A percentile compares a stretch with the other conserved stretches of the same genome.
Conservation (phyloP, 2,329 filamentous ascomycete genomes). For the Harringtonia lauricola region DNA sequence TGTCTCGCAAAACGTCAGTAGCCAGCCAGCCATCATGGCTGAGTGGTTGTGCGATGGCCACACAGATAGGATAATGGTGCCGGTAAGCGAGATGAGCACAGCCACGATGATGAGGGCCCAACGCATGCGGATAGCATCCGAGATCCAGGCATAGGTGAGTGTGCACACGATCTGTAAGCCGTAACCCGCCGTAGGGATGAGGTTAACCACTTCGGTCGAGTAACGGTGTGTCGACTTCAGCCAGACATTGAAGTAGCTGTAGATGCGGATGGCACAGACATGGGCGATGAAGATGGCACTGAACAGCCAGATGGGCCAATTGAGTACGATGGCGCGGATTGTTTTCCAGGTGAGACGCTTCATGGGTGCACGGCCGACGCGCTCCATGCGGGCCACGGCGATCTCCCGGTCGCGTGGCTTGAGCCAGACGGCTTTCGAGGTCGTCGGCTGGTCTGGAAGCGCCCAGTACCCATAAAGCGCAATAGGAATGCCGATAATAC, state of each 20-base stretch:
- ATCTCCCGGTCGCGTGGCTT: constrained; percentile 24
- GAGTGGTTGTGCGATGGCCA: constrained; percentile 1
- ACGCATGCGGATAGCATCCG: constrained; percentile 45
- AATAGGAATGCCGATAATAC: constrained; percentile 43
- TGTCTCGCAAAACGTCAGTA: constrained; percentile 7
- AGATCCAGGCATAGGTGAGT: constrained; percentile 54
- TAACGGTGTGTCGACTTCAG: constrained; percentile 30
- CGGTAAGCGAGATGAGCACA: constrained; percentile 4
- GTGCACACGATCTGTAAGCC: constrained; percentile 46
- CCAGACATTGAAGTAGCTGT: constrained; percentile 45
- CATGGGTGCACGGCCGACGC: constrained; percentile 32
- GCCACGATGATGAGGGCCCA: constrained; percentile 55
- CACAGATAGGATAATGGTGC: neutral
- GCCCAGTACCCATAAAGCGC: constrained; percentile 39
- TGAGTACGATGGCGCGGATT: constrained; percentile 47
- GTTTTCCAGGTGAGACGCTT: constrained; percentile 32
- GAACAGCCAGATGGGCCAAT: constrained; percentile 54
- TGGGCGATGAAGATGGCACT: constrained; percentile 53
- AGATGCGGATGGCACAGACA: constrained; percentile 25
- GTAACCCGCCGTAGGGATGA: constrained; percentile 47
- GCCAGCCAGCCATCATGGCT: constrained; percentile 8
- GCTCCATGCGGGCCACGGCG: constrained; percentile 27
- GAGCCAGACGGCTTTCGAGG: constrained; percentile 25
- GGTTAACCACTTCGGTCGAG: constrained; percentile 30
- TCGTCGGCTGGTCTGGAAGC: constrained; percentile 28